Base-by-base conservation (phyloP, 352 stramenopile genomes). In the Phytophthora aleatoria region DNA sequence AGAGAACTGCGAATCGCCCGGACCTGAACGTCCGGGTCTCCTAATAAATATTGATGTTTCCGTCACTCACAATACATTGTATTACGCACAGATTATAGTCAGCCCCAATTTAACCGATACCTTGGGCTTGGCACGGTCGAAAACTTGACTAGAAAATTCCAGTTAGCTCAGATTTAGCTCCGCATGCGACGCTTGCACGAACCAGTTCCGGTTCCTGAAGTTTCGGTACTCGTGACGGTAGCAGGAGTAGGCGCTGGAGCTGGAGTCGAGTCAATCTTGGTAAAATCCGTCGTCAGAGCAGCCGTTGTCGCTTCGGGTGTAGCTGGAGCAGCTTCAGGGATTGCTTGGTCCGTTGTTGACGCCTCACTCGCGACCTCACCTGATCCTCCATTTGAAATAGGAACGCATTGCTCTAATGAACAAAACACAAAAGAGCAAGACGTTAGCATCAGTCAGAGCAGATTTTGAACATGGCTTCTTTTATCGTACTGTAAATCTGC, bases 401-500 rank as follows among this genome's bases (percentile, higher is more conserved):
- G 55, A 52, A 76, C 73, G 27, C 66, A 76, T 49, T 80, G 56
- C 56, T 74, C 67, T 74, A 50, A 7, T 28, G 11, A 51, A 33
- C 12, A 13, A 35, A 31, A 53, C 7, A 24, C 20, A 36, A 10
- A 16, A 50, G 12, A 28, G 5, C 5, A 12, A n/a, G 3, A 6
- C 2, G 35, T 38, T 38, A 38, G 1, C 33, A 38, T 12, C 5
- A 38, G 33, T 31, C 42, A 49, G 5, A 28, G 3, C 24, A 49
- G 20, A 4, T 31, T 20, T 13, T 24, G 35, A 45, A 12, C 33
- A 42, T 10, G 35, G 24, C 26, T 24, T 50, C 30, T 1, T 50
- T 20, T n/a, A 31, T 69, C 71, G 47, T 62, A 79, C 71, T 75
- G 57, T 84, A 84, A 33, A 84, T 62, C 50, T 84, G 76, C 76